Percentiles rank a stretch among this genome's conserved stretches.
These are phyloP conservation scores for Cercospora zeina DNA, from an alignment of 2,329 filamentous ascomycete species.

Conservation along the genomic window DNA sequence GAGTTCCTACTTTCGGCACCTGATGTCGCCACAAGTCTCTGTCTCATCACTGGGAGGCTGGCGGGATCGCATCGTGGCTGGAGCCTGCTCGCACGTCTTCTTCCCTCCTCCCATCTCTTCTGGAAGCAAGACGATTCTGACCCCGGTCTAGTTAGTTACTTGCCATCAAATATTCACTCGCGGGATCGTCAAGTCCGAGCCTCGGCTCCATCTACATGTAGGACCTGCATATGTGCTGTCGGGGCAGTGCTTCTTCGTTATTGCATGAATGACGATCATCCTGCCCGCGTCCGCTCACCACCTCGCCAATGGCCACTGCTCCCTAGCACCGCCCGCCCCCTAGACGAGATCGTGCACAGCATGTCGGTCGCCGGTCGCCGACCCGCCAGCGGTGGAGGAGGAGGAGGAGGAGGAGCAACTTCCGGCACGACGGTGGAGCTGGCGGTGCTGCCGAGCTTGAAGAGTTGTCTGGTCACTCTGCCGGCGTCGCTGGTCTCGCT, in stretches of 20 bases:
- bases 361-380: conserved; percentile 24
- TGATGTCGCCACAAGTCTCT: conserved; percentile 15
- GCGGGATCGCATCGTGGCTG: neutral
- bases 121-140: no score
- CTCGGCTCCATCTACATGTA: neutral
- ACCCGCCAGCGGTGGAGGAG: conserved; percentile 4
- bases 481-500: conserved; percentile 80
- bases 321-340: conserved; percentile 11
- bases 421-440: conserved; percentile 59
- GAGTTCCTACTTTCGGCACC: conserved; percentile 14
- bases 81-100: neutral
- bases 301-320: conserved; percentile 16
- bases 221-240: conserved; percentile 11
- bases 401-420: neutral
- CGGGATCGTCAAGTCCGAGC: neutral
- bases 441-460: conserved; percentile 74
- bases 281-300: conserved; percentile 14
- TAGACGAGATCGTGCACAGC: conserved; percentile 16
- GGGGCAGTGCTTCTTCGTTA: neutral
- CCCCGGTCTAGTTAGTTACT: no score
- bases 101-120: no score
- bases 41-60: conserved; percentile 1
- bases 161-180: neutral
- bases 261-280: conserved; percentile 14
- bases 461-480: conserved; percentile 93